Base-by-base conservation (phyloP, 306 rosid species). In the Rosa lucieae region DNA sequence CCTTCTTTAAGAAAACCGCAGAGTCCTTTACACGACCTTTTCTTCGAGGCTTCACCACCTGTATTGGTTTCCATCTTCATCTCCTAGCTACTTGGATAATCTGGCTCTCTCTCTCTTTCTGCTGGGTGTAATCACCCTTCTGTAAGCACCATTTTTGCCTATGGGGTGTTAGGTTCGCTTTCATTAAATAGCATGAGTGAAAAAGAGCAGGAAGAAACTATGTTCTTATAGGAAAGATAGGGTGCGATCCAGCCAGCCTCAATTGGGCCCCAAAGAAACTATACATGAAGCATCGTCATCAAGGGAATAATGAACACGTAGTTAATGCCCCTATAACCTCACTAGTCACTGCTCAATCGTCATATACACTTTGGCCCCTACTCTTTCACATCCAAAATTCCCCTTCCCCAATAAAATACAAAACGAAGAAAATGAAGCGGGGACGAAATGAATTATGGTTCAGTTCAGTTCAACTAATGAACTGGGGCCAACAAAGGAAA, bases 1-100 rank as follows among this genome's bases (percentile, higher is more conserved):
- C 68, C 78, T 53, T 82, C 81, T 70, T 72, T 77, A 44, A 71
- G 62, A 43, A 82, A 65, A 58, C 74, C 74, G 51, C 77, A 20
- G 44, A 35, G 32, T 10, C 70, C 65, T 63, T 82, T 82, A 44
- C 81, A 43, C 23, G 78, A 52, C 78, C 80, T 71, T 63, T 74
- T 77, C 77, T 82, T 52, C 11, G 78, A 81, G 12, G 69, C 73
- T 62, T 58, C 81, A 39, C 14, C 76, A 6, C 67, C 44, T 32
- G 21, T 42, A 51, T 10, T 39, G 46, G 62, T 56, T 55, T 82
- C 67, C 81, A 65, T 65, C 85, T 82, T 26, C 85, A 77, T 71
- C 52, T 17, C 61, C 49, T 32, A 2, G 21, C 3, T 11, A 17
- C 20, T 12, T 23, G 20, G 37, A 20, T 39, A 18, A 26, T 26